Evolutionary conservation across 768 basidiomycete species (phyloP), one percentile per base, ranked within the genome.

Genomic region (Suillus plorans): DNA sequence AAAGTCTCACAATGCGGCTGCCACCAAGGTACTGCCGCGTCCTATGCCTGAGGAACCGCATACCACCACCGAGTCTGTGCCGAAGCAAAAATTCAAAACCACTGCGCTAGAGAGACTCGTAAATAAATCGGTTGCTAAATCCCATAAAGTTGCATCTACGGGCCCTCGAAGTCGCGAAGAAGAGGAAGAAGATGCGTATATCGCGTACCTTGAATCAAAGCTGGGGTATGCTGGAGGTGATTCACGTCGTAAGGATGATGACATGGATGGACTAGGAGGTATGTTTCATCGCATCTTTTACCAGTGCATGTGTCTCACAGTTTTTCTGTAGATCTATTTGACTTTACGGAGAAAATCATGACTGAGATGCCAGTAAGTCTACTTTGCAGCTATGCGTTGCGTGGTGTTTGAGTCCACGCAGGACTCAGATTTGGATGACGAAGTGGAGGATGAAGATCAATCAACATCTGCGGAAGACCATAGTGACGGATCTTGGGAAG

Each of bases 231-330:
- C 69, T 60, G 74, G 42, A 78, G 82, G 64, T 72, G 78, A 53
- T 75, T 80, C 63, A 78, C 82, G 83, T 67, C 82, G 74, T 20
- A 80, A 77, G 31, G 79, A 76, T 0, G 73, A 82, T 41, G 89
- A 87, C 45, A 86, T 86, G 2, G 96, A 98, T 75, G 95, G 94
- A 5, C 78, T 97, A 18, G 92, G 90, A 70, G 96, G 96, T 94
- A 71, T 34, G 82, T 75, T 3, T 36, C 13, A 28, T 50, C 63
- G 39, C 6, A 8, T 39, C 49, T 56, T 25, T 49, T 34, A 44
- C 44, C 28, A 44, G 25, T 18, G 36, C 37, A 47, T 61, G 49
- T 41, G 16, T 64, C 34, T 56, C 45, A 63, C 42, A 25, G 18
- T 44, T 60, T 22, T 53, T 59, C 28, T 7, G 13, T 63, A 89